Base-by-base conservation (phyloP, 129 eudicot genomes). In the Sambucus nigra region DNA sequence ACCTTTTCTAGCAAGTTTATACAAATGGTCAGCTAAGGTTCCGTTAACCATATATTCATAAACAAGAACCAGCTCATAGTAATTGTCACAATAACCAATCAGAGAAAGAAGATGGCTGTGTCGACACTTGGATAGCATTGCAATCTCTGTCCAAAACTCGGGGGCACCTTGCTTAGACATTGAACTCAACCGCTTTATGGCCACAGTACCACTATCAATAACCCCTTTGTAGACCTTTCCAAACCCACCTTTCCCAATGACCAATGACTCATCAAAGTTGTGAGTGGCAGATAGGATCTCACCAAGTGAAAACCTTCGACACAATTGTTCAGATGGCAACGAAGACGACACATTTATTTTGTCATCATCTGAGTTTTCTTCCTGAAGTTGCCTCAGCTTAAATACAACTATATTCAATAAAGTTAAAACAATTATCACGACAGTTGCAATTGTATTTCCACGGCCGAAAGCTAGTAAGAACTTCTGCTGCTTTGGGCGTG, bases 341-440 rank as follows among this genome's bases (percentile, higher is more conserved):
- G 18, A 2, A 4, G 48, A 16, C 20, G 48, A 42, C 1, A 35
- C 42, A 7, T 12, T 35, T 35, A 35, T 1, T 35, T 35, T 35
- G 13, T 35, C 42, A 8, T 15, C 42, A 8, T n/a, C n/a, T n/a
- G 42, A 35, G 42, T 35, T 35, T 7, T 1, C 8, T 46, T 27
- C 70, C 61, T 55, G 33, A 21, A 46, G 33, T 35, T 69, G 44
- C 16, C 70, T 42, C 47, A 73, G 13, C 67, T 60, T 66, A 51
- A 51, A 67, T 31, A 62, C 71, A n/a, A 73, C 22, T 40, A 73
- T 48, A 40, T 73, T 70, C 51, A 73, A 42, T 41, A 73, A 27
- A 31, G 62, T 58, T 33, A 73, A 25, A 20, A 57, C 25, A 7
- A 62, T 13, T 38, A 62, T 61, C 55, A 53, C 49, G 22, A 56